Base-by-base conservation (phyloP, 1,139 yeast genomes). In the Candida mesenterica region DNA sequence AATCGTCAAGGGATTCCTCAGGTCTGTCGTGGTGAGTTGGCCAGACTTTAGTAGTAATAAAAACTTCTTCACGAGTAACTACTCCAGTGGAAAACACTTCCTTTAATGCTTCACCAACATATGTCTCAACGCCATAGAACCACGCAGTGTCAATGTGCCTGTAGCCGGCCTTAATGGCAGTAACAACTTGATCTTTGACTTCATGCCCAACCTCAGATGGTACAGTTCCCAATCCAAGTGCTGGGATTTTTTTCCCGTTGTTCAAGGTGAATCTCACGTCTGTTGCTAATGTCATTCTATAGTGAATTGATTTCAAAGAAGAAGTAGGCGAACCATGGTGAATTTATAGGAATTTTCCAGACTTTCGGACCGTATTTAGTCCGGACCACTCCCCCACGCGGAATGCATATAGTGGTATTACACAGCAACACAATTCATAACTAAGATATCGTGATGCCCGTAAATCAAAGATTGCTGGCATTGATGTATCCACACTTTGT, bases 21-120 rank as follows among this genome's bases (percentile, higher is more conserved):
- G 71, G 71, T 36, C 45, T 58, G 34, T 62, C 62, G 42, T 57
- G 59, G 35, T 49, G 59, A 9, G 69, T 62, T 3, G 70, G 62
- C 83, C 84, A 78, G 4, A 78, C 80, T 50, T 79, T 79, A 4
- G 82, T 73, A 4, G 84, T 79, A 44, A 79, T 65, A 49, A 77
- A 78, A 8, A 79, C 40, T 27, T 78, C 84, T 42, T 76, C 79
- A 42, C 85, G 66, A 42, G 66, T 75, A 15, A 73, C 61, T 9
- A 61, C 61, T 0, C 77, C 79, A 38, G 66, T 70, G 3, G 59
- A 69, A 42, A 76, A 62, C 34, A 71, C 53, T 43, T 72, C 74
- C 45, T 68, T 62, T 36, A 77, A 52, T 1, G 77, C 81, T 44
- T 69, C 61, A 3, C 82, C 82, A 27, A 77, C 57, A 37, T 56